These are phyloP conservation scores for Ustilaginoidea virens DNA, from an alignment of 2,329 filamentous ascomycete species.

Conservation along the genomic window DNA sequence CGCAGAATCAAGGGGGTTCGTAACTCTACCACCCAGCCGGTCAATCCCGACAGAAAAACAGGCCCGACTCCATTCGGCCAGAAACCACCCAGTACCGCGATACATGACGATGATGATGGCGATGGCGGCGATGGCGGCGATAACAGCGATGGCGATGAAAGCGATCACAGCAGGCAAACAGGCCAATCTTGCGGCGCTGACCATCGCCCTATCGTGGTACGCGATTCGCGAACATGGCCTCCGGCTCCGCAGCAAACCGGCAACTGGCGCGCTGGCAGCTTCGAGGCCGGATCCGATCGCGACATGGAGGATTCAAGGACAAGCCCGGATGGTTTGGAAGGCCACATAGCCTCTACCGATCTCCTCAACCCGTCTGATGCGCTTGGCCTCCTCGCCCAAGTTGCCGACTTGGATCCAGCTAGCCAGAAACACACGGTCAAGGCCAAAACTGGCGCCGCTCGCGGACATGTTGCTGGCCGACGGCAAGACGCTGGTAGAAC, in stretches of 20 bases:
- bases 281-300: constrained; percentile 5
- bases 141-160: constrained; percentile 6
- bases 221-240: constrained; percentile 5
- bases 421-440: constrained; percentile 5
- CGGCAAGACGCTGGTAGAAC: constrained; percentile 1
- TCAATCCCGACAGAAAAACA: constrained; percentile 1
- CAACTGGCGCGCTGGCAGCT: constrained; percentile 7
- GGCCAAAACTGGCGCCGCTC: constrained; percentile 6
- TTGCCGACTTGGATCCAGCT: constrained; percentile 21
- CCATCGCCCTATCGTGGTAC: constrained; percentile 1
- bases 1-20: constrained; percentile 16
- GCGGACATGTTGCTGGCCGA: constrained; percentile 5
- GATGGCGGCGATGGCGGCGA: too few species aligned
- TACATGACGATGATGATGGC: constrained; percentile 5
- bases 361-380: constrained; percentile 26
- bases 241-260: constrained; percentile 6
- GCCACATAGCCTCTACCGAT: constrained; percentile 23
- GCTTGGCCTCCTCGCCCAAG: constrained; percentile 23
- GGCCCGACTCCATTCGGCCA: background rate
- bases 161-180: constrained; percentile 2
- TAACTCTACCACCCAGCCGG: constrained; percentile 4
- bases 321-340: constrained; percentile 15
- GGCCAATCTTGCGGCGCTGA: constrained; percentile 1
- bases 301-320: constrained; percentile 5
- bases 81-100: constrained; percentile 1